Conservation (phyloP, 2,329 filamentous ascomycete species). For the Trichoderma semiorbis region DNA sequence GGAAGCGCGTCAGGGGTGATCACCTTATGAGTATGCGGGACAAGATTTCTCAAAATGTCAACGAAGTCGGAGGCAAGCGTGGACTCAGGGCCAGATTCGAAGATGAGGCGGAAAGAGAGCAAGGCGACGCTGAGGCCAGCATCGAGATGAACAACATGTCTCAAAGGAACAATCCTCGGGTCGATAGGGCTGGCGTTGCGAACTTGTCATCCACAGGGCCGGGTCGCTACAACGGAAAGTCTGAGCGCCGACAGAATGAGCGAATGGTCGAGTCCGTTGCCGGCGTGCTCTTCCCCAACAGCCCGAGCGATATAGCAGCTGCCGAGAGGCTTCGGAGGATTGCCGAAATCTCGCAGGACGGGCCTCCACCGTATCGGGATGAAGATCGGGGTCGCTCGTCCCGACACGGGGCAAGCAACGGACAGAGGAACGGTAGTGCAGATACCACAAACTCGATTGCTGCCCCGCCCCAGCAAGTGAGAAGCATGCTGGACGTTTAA, state of each 20-base stretch:
- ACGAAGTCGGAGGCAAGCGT: slow-evolving; percentile 49
- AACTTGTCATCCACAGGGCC: slow-evolving; percentile 27
- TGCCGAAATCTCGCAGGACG: slow-evolving; percentile 42
- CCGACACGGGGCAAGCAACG: slow-evolving; percentile 29
- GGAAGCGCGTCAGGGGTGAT: slow-evolving; percentile 52
- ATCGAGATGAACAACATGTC: slow-evolving; percentile 40
- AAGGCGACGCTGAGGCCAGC: slow-evolving; percentile 25
- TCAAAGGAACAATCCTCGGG: slow-evolving; percentile 29
- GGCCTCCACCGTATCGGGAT: slow-evolving; percentile 41
- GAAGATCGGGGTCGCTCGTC: slow-evolving; percentile 26
- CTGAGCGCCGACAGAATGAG: slow-evolving; percentile 44
- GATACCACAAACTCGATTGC: slow-evolving; percentile 45
- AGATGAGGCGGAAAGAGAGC: slow-evolving; percentile 34
- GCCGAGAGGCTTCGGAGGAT: slow-evolving; percentile 34
- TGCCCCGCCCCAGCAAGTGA: slow-evolving; percentile 51
- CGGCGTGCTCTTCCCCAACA: slow-evolving; percentile 47
- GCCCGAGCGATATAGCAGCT: slow-evolving; percentile 36
- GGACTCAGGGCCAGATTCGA: slow-evolving; percentile 42
- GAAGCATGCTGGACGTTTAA: slow-evolving; percentile 55
- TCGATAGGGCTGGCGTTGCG: slow-evolving; percentile 31
- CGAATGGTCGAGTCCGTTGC: slow-evolving; percentile 43
- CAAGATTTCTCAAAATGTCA: slow-evolving; percentile 52
- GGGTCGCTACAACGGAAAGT: slow-evolving; percentile 39
- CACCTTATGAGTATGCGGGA: slow-evolving; percentile 46
- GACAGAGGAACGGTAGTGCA: slow-evolving; percentile 43